Percentiles rank a stretch among this genome's conserved stretches.
phyloP scores from a whole-genome alignment of 2,329 filamentous ascomycete species.

The Colletotrichum sidae region DNA sequence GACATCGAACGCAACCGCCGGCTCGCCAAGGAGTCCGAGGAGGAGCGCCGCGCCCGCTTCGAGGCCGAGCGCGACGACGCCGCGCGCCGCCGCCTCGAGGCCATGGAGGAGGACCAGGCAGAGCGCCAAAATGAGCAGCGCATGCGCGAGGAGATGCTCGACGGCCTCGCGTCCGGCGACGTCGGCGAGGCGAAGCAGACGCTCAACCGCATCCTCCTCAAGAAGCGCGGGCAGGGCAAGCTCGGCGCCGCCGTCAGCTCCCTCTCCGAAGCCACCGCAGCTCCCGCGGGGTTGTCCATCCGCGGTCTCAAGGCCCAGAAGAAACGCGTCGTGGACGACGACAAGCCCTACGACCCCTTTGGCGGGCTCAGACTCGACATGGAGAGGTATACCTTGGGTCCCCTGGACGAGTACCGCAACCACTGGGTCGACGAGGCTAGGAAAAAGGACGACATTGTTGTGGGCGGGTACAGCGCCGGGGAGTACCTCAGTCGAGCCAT shows the following conservation, averaged over 20 bases:
- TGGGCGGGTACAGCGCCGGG: constrained; percentile 84
- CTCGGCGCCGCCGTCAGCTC: constrained; percentile 46
- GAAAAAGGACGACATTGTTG: constrained; percentile 73
- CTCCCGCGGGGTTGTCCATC: constrained; percentile 67
- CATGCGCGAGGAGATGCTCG: constrained; percentile 76
- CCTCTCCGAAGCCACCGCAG: constrained; percentile 47
- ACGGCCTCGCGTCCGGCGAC: constrained; percentile 73
- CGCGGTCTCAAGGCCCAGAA: constrained; percentile 80
- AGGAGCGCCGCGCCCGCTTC: constrained; percentile 65
- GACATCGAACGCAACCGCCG: constrained; percentile 73
- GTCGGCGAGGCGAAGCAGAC: constrained; percentile 69
- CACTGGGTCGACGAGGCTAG: constrained; percentile 77
- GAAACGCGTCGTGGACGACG: constrained; percentile 61
- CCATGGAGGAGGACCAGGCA: constrained; percentile 75
- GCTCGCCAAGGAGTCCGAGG: constrained; percentile 67
- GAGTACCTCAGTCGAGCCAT: constrained; percentile 87
- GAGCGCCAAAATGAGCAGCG: constrained; percentile 74
- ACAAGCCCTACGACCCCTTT: constrained; percentile 89
- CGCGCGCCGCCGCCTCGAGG: constrained; percentile 70
- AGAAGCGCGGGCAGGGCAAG: constrained; percentile 73
- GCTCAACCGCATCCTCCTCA: constrained; percentile 73
- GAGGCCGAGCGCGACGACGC: constrained; percentile 75
- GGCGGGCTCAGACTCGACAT: constrained; percentile 77
- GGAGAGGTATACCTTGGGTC: constrained; percentile 73
- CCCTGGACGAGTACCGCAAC: constrained; percentile 76